Evolutionary conservation across 192 early-diverging fungal genomes (phyloP), one percentile per base, ranked within the genome.

Genomic region (Bifiguratus adelaidae): DNA sequence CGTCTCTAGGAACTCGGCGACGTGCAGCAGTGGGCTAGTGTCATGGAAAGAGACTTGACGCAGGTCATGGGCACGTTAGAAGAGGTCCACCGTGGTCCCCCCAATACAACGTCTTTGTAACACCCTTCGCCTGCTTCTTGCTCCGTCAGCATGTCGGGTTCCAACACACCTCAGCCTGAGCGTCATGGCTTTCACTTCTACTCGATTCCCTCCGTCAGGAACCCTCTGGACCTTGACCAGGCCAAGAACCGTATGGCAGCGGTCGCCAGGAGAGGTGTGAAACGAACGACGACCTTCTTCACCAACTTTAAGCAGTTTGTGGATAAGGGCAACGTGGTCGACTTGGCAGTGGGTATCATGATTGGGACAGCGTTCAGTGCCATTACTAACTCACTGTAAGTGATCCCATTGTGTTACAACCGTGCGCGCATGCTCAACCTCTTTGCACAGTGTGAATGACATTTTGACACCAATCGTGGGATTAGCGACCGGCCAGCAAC

Each of bases 1-100:
- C 7, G 11, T 16, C 25, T 4, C 43, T 61, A 86, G 78, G 85
- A 94, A 52, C 68, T 94, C 11, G 91, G 91, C 16, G 85, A 91
- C 54, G 82, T 91, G 15, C 68, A 82, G 34, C 85, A 86, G 55
- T 94, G 91, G 91, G 84, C 83, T 0, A 60, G 76, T 20, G 80
- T 84, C 13, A 89, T 94, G 24, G 87, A 91, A 28, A 63, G 68
- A 48, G 91, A 94, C 53, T 83, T 91, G 81, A 63, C 67, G 38
- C 79, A 83, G 30, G 75, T 87, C 0, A 80, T 80, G 27, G 55
- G 64, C 0, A 80, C 81, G 0, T 58, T 88, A 1, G 85, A 88
- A 43, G 48, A 47, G 46, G 62, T 58, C 15, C 52, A 65, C 27
- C 52, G 55, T 41, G 62, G 62, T 55, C n/a, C n/a, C n/a, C n/a